These are phyloP conservation scores for Beauveria sp. DNA, from an alignment of 2,329 filamentous ascomycete genomes.

Conservation along the genomic window DNA sequence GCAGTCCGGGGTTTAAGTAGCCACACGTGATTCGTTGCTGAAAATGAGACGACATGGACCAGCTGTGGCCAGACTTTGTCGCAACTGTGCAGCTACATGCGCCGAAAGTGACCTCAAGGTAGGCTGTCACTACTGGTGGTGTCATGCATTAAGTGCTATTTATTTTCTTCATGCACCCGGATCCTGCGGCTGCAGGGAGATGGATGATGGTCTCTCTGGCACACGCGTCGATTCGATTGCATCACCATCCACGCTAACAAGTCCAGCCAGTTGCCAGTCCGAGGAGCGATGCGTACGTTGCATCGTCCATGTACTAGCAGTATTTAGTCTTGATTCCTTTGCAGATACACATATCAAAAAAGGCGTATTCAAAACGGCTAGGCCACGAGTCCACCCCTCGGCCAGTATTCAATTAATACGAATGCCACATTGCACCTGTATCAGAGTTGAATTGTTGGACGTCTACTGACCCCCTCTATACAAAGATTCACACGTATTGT, in stretches of 20 bases:
- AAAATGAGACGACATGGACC: conserved; percentile 5
- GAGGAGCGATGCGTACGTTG: neutral
- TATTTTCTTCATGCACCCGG: neutral
- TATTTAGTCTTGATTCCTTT: too few species aligned
- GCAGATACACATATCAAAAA: too few species aligned
- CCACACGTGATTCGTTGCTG: conserved; percentile 12
- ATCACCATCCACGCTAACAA: neutral
- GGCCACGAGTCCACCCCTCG: too few species aligned
- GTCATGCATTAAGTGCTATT: neutral
- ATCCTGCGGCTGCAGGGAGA: neutral
- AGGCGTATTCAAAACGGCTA: too few species aligned
- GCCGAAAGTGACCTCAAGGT: neutral
- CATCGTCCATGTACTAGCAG: neutral
- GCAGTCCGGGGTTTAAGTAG: conserved; percentile 12
- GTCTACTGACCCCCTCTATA: neutral
- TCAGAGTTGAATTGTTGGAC: neutral
- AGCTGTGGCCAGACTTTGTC: neutral
- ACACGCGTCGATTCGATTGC: neutral
- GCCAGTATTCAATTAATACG: too few species aligned
- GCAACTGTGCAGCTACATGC: neutral
- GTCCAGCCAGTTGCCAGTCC: neutral
- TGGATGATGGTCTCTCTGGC: neutral
- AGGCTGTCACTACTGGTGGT: neutral
- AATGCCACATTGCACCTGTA: neutral
- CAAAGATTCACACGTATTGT: neutral